phyloP scores from a whole-genome alignment of 2,329 filamentous ascomycete genomes.

The Trichophyton mentagrophytes region DNA sequence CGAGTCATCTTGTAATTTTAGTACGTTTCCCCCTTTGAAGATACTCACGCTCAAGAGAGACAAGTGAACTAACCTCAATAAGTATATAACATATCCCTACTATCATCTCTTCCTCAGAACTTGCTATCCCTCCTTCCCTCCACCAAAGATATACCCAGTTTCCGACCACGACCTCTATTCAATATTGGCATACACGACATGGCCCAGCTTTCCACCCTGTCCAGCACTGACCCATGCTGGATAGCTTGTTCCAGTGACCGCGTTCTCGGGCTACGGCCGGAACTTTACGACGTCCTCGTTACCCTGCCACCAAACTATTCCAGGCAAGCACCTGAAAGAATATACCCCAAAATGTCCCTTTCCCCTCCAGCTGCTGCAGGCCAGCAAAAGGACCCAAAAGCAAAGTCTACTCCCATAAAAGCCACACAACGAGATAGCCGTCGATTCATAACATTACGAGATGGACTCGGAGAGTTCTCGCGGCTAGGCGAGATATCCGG shows the following conservation, averaged over 20 bases:
- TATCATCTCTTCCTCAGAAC: conserved; percentile 73
- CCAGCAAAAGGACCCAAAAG: conserved; percentile 13
- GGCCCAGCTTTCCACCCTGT: conserved; percentile 52
- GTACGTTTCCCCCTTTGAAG: conserved; percentile 37
- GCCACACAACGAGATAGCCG: conserved; percentile 84
- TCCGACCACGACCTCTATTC: conserved; percentile 68
- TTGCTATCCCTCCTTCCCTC: conserved; percentile 56
- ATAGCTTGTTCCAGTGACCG: conserved; percentile 93
- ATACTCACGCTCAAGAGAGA: background rate
- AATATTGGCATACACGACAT: conserved; percentile 91
- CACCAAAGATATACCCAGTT: conserved; percentile 44
- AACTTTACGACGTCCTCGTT: conserved; percentile 80
- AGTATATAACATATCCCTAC: conserved; percentile 91
- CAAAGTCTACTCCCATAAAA: conserved; percentile 41
- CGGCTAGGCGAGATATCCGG: conserved; percentile 14
- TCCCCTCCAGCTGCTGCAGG: conserved; percentile 44
- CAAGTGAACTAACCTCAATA: conserved; percentile 15
- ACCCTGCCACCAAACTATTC: conserved; percentile 58
- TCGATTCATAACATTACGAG: conserved; percentile 58
- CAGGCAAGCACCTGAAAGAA: conserved; percentile 44
- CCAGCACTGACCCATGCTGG: conserved; percentile 51
- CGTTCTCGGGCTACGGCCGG: conserved; percentile 72
- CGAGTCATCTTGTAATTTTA: conserved; percentile 74
- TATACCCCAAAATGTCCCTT: conserved; percentile 59
- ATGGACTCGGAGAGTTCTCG: conserved; percentile 40